Evolutionary conservation across 2,329 filamentous ascomycete genomes (phyloP).

Genomic region (Epichloe gansuensis): DNA sequence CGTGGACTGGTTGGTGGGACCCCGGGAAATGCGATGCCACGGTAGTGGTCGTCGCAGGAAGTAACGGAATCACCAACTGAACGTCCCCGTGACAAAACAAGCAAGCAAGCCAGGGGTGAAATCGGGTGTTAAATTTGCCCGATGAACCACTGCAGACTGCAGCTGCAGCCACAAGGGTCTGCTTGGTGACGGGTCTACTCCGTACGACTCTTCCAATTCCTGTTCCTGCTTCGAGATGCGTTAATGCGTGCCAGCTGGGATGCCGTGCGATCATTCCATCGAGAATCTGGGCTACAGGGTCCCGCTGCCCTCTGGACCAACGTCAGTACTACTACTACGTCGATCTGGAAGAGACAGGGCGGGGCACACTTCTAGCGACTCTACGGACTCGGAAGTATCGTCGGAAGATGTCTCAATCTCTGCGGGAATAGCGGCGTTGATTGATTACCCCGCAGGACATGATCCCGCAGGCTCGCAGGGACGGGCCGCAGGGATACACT

Average conservation of each 20-base stretch:
- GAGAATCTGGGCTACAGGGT: not conserved
- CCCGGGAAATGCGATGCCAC: not conserved
- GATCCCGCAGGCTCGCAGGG: too few species aligned
- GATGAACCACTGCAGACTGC: not conserved
- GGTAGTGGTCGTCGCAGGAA: not conserved
- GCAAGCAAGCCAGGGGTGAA: not conserved
- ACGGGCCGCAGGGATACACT: too few species aligned
- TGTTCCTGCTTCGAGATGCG: not conserved
- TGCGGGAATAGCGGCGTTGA: too few species aligned
- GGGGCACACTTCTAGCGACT: not conserved
- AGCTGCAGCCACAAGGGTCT: not conserved
- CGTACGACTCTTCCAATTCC: too few species aligned
- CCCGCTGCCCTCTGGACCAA: not conserved
- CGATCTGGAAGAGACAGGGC: too few species aligned
- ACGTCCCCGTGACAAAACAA: not conserved
- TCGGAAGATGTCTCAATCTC: too few species aligned
- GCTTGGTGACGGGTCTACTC: too few species aligned
- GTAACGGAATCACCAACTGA: not conserved
- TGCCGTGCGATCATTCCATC: not conserved
- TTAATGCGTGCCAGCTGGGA: not conserved
- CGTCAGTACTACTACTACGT: not conserved
- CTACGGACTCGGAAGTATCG: not conserved
- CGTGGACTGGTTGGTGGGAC: not conserved
- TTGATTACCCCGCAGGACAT: too few species aligned
- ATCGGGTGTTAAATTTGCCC: not conserved